phyloP scores from a whole-genome alignment of 352 stramenopile species.

The Globisporangium carolinianum region DNA sequence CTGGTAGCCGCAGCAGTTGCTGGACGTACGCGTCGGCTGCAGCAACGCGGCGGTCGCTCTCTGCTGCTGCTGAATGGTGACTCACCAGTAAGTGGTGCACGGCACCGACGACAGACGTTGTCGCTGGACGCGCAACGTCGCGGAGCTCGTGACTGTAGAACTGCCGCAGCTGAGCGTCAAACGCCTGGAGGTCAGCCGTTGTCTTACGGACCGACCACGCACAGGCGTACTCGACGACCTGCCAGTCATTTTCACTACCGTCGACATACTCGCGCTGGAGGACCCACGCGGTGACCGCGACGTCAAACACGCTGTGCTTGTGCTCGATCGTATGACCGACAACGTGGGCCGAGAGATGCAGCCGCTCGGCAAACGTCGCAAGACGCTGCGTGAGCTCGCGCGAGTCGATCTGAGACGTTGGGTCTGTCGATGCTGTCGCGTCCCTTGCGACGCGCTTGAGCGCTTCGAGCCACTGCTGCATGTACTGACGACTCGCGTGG shows the following conservation, averaged over 20 bases:
- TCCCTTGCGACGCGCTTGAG: slow-evolving; percentile 15
- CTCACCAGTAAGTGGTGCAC: slow-evolving; percentile 19
- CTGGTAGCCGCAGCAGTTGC: slow-evolving; percentile 34
- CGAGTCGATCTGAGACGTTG: slow-evolving; percentile 15
- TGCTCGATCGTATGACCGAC: slow-evolving; percentile 17
- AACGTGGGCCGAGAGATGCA: slow-evolving; percentile 45
- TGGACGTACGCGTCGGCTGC: slow-evolving; percentile 46
- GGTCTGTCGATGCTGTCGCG: background rate
- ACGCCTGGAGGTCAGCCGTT: slow-evolving; percentile 32
- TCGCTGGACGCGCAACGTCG: slow-evolving; percentile 37
- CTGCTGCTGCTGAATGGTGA: slow-evolving; percentile 13
- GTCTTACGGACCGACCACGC: slow-evolving; percentile 43
- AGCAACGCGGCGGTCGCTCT: slow-evolving; percentile 31
- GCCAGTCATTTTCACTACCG: slow-evolving; percentile 17
- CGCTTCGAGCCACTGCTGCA: slow-evolving; percentile 44
- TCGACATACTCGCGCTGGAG: slow-evolving; percentile 44
- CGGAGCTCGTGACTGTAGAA: slow-evolving; percentile 36
- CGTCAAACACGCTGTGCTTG: slow-evolving; percentile 33
- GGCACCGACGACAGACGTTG: slow-evolving; percentile 10
- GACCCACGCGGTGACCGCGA: slow-evolving; percentile 54
- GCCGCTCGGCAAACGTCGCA: slow-evolving; percentile 32
- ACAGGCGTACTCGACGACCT: slow-evolving; percentile 63
- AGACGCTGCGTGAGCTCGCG: slow-evolving; percentile 37
- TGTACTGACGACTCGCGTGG: slow-evolving; percentile 31
- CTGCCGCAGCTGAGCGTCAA: slow-evolving; percentile 46